Evolutionary conservation across 176 grass and related monocot genomes (phyloP).

Genomic region (Leersia perrieri): DNA sequence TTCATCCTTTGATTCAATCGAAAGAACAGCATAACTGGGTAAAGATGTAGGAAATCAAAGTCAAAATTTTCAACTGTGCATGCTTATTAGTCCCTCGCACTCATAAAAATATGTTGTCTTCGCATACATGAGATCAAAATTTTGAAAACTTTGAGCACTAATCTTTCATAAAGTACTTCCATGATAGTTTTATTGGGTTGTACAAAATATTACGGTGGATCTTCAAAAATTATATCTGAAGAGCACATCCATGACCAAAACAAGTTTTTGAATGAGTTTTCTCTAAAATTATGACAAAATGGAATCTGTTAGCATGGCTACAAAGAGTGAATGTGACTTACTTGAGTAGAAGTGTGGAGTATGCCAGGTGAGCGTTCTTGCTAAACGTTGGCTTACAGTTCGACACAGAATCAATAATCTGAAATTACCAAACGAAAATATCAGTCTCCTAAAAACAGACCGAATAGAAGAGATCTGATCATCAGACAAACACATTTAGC

Average conservation of each 20-base stretch:
- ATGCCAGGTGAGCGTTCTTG: constrained; percentile 89
- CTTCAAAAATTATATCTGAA: background rate
- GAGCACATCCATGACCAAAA: background rate
- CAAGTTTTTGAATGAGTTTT: background rate
- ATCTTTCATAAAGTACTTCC: background rate
- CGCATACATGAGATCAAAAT: background rate
- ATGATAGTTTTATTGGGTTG: background rate
- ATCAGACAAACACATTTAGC: background rate
- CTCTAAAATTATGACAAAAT: background rate
- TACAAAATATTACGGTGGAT: background rate
- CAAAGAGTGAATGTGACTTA: constrained; percentile 39
- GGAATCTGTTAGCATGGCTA: background rate
- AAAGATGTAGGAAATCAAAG: background rate
- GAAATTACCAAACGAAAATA: constrained; percentile 34
- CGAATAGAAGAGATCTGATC: no score
- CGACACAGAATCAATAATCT: constrained; percentile 86
- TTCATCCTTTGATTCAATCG: constrained; percentile 81
- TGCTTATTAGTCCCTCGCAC: background rate
- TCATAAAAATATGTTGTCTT: background rate
- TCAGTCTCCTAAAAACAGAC: background rate
- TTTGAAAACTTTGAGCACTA: background rate
- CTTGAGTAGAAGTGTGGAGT: constrained; percentile 88
- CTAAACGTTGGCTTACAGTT: constrained; percentile 69
- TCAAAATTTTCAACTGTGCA: background rate
- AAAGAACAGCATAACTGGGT: constrained; percentile 82